phyloP scores from a whole-genome alignment of 2,329 filamentous ascomycete species.

The Tolypocladium album region DNA sequence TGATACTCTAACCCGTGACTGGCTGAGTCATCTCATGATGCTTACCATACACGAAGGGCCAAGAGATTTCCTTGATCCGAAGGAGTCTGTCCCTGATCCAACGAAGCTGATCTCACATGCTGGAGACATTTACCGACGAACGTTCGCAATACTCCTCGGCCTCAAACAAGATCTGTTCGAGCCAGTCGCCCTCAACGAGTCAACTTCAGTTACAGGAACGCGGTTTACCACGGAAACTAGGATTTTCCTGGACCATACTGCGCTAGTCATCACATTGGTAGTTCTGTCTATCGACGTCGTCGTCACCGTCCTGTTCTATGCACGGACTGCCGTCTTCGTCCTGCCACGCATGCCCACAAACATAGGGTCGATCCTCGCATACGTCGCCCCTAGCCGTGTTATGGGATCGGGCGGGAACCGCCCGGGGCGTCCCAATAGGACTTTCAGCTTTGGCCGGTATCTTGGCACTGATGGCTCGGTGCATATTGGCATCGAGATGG shows the following conservation, averaged over 20 bases:
- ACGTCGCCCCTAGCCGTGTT: constrained; percentile 34
- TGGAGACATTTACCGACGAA: constrained; percentile 12
- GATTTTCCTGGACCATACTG: constrained; percentile 35
- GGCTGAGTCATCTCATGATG: constrained; percentile 35
- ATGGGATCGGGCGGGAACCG: constrained; percentile 7
- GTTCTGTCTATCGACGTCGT: constrained; percentile 33
- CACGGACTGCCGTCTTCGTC: constrained; percentile 21
- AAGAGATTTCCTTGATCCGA: constrained; percentile 20
- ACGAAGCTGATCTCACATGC: constrained; percentile 6
- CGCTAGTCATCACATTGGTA: constrained; percentile 31
- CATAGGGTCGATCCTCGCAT: constrained; percentile 34
- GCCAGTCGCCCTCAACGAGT: rapidly evolving
- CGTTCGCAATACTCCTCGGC: constrained; percentile 22
- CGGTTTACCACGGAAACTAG: constrained; percentile 19
- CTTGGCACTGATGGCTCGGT: constrained; percentile 32
- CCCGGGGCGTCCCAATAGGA: background rate
- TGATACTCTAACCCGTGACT: constrained; percentile 8
- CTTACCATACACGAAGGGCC: constrained; percentile 10
- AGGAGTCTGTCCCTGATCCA: constrained; percentile 7
- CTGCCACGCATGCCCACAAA: constrained; percentile 41
- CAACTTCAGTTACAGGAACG: constrained; percentile 3
- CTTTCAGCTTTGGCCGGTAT: constrained; percentile 39
- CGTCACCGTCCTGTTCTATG: constrained; percentile 32
- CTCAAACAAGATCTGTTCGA: constrained; percentile 30
- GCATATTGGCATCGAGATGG: constrained; percentile 40